Evolutionary conservation across 768 basidiomycete genomes (phyloP).

Genomic region (Mycena pura): DNA sequence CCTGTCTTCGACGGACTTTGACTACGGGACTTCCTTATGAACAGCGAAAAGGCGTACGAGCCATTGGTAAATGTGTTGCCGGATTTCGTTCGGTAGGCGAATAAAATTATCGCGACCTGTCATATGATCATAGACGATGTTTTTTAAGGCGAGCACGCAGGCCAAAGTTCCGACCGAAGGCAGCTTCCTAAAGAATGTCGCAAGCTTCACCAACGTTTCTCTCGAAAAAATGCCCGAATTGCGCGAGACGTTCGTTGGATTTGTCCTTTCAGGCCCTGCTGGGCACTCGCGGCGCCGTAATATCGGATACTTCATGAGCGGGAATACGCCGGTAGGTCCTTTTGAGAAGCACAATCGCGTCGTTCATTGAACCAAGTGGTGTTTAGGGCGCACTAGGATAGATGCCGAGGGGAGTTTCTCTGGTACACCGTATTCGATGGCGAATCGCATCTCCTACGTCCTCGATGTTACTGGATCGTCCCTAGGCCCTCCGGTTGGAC

Average conservation of each 20-base stretch:
- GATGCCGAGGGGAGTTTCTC: conserved; percentile 14
- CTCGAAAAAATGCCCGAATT: conserved; percentile 10
- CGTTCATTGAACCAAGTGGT: not conserved
- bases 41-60: conserved; percentile 8
- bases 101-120: not conserved
- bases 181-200: conserved; percentile 6
- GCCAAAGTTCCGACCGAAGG: conserved; percentile 11
- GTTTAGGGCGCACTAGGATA: not conserved
- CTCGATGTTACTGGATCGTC: conserved; percentile 41
- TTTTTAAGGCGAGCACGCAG: conserved; percentile 1
- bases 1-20: conserved; percentile 9
- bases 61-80: conserved; percentile 10
- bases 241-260: conserved; percentile 11
- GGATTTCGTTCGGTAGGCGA: conserved; percentile 3
- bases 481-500: too few species aligned
- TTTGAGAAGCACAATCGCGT: not conserved
- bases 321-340: not conserved
- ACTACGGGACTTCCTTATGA: conserved; percentile 18
- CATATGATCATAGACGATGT: not conserved
- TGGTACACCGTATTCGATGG: conserved; percentile 31
- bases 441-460: conserved; percentile 40
- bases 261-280: conserved; percentile 8
- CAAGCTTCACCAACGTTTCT: conserved; percentile 12
- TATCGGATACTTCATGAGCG: conserved; percentile 19
- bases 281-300: conserved; percentile 11